phyloP scores from a whole-genome alignment of 2,329 filamentous ascomycete species.

The Hymenoscyphus repandus region DNA sequence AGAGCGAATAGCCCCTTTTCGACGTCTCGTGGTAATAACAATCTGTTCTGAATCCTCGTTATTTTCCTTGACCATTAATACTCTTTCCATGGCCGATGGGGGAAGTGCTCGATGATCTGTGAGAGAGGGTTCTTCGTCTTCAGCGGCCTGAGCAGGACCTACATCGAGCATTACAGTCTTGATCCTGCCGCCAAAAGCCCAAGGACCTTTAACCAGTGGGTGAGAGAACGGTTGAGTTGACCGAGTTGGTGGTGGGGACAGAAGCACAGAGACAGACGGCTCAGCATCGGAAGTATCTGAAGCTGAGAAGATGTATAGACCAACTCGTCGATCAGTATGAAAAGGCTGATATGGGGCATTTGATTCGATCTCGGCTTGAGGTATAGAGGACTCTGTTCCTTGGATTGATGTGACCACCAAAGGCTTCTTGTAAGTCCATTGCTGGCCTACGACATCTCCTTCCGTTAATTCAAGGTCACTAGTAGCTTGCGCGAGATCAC shows the following conservation, averaged over 20 bases:
- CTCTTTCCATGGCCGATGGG: slow-evolving; percentile 58
- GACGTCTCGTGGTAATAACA: slow-evolving; percentile 62
- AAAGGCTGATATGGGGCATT: slow-evolving; percentile 95
- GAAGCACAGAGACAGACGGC: slow-evolving; percentile 24
- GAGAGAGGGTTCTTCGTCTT: slow-evolving; percentile 45
- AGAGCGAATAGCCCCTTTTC: slow-evolving; percentile 50
- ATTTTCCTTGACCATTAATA: slow-evolving; percentile 47
- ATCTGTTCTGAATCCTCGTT: slow-evolving; percentile 62
- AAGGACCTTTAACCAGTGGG: slow-evolving; percentile 31
- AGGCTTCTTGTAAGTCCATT: slow-evolving; percentile 34
- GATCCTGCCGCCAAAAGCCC: slow-evolving; percentile 58
- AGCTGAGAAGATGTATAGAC: slow-evolving; percentile 60
- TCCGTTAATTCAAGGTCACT: slow-evolving; percentile 27
- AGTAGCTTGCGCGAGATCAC: slow-evolving; percentile 45
- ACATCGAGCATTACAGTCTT: slow-evolving; percentile 47
- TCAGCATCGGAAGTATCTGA: slow-evolving; percentile 13
- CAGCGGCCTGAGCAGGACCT: slow-evolving; percentile 40
- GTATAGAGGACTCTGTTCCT: slow-evolving; percentile 55
- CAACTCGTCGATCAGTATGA: slow-evolving; percentile 82
- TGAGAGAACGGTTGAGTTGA: slow-evolving; percentile 4
- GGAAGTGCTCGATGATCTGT: slow-evolving; percentile 55
- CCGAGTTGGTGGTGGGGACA: slow-evolving; percentile 22
- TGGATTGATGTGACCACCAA: slow-evolving; percentile 33
- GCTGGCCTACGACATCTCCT: slow-evolving; percentile 21
- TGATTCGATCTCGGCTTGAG: slow-evolving; percentile 85